phyloP scores from a whole-genome alignment of 805 yeast genomes.

The Hanseniaspora hatyaiensis region DNA sequence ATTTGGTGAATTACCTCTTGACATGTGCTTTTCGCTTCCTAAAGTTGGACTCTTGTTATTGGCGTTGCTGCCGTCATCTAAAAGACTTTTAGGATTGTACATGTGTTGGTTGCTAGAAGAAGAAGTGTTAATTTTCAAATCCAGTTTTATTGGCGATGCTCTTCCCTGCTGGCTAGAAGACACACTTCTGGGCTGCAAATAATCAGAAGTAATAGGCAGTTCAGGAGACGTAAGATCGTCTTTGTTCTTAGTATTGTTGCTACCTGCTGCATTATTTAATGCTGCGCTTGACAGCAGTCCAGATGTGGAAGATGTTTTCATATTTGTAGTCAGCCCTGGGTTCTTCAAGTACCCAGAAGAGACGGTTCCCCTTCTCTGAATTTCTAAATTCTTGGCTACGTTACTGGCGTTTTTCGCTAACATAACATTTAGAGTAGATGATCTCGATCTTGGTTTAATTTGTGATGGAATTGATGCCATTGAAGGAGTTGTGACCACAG shows the following conservation, averaged over 20 bases:
- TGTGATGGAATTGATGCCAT: constrained; percentile 30
- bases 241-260: not conserved
- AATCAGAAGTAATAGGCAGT: not conserved
- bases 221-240: too few relatives aligned
- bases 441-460: constrained; percentile 31
- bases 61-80: not conserved
- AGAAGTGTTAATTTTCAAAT: constrained; percentile 10
- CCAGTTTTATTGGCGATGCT: constrained; percentile 10
- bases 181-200: not conserved
- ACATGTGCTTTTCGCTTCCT: not conserved
- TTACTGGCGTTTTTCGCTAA: constrained; percentile 22
- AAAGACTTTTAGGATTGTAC: constrained; percentile 1
- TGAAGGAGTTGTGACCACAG: constrained; percentile 22
- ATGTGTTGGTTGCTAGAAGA: not conserved
- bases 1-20: constrained; percentile 40
- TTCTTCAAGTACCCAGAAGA: constrained; percentile 15
- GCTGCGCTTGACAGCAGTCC: too few relatives aligned
- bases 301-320: not conserved
- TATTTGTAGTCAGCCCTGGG: not conserved
- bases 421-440: constrained; percentile 24
- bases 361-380: constrained; percentile 25
- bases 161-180: not conserved
- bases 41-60: constrained; percentile 4
- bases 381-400: constrained; percentile 21
- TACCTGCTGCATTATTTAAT: not conserved